Evolutionary conservation across 495 filamentous ascomycete species (phyloP), one percentile per base, ranked within the genome.

Genomic region (Aspergillus sclerotioniger): DNA sequence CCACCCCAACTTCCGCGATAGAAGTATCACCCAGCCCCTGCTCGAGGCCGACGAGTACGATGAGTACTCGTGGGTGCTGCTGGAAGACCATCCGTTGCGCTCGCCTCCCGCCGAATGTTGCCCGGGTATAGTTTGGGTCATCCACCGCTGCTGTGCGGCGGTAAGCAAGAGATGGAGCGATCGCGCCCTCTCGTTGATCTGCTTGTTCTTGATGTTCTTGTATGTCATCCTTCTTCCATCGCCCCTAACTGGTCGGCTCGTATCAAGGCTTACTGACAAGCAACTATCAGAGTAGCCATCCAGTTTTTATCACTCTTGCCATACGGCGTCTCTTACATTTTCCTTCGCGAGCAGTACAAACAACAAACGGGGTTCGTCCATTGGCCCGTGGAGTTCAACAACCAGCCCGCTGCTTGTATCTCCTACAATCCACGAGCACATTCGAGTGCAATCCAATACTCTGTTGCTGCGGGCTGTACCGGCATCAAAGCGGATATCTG

Each of bases 401-500:
- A 47, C 17, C 44, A 50, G 25, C 39, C 52, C 8, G 78, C 84
- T 55, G 76, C 76, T 6, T 87, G 84, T 49, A 83, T 89, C 64
- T 87, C 85, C 2, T 86, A 90, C 67, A 88, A 90, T 64, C 87
- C 89, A 66, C 87, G 86, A 65, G 86, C 59, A 33, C 82, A 85
- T n/a, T 75, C 71, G 29, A 78, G 85, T 29, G 86, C 87, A 0
- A 65, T 87, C 7, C 80, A 72, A 52, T 79, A 78, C 6, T 82
- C 82, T 3, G 57, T 88, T 29, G 70, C 53, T 3, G 62, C 72
- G 19, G 77, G 75, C 15, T 86, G 85, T 64, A 83, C 75, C n/a
- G 86, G 89, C 13, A 77, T 89, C 16, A 89, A 90, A 70, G 87
- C 85, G 5, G 89, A 92, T 61, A 79, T 92, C 8, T 93, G 87